Base-by-base conservation (phyloP, 495 filamentous ascomycete genomes). In the Daldinia concentrica region DNA sequence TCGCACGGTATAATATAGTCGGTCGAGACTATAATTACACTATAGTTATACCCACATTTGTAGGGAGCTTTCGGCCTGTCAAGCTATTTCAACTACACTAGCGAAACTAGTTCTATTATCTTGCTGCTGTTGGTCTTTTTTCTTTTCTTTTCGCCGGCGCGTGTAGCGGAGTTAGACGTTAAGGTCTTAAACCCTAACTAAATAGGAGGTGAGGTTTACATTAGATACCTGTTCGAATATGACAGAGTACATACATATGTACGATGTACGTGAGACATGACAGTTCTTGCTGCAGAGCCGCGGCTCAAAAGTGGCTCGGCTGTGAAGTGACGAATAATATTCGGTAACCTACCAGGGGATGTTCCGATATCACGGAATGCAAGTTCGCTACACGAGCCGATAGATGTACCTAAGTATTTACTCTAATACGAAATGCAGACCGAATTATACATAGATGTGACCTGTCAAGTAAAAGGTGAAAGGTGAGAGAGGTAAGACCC, bases 21-120 rank as follows among this genome's bases (percentile, higher is more conserved):
- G 24, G 24, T 9, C 50, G 26, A 52, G 24, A 22, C 50, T 51
- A 30, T 27, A 5, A 52, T 4, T 52, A 39, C 14, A 50, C 43
- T 52, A 39, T 54, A 62, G 15, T 15, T 52, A 62, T 37, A 63
- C 43, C 45, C 50, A 54, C 43, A 48, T 24, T 24, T 11, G 19
- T 48, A 48, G 9, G 43, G 8, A 48, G 14, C 9, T 48, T 48
- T 48, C 8, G 43, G 39, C 39, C 15, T 17, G 39, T 41, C n/a
- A 17, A 41, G 15, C 8, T 41, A 41, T 17, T 41, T 41, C 37
- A 19, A 24, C 1, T 7, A 45, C n/a, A 9, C 43, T 11, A 48
- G 17, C 22, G 43, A 24, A 48, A 5, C n/a, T 48, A 48, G 43
- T 48, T 48, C 17, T 8, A 17, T 24, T 48, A 48, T 48, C 4